phyloP scores from a whole-genome alignment of 768 basidiomycete genomes.

The Chalciporus pseudorubinellus region DNA sequence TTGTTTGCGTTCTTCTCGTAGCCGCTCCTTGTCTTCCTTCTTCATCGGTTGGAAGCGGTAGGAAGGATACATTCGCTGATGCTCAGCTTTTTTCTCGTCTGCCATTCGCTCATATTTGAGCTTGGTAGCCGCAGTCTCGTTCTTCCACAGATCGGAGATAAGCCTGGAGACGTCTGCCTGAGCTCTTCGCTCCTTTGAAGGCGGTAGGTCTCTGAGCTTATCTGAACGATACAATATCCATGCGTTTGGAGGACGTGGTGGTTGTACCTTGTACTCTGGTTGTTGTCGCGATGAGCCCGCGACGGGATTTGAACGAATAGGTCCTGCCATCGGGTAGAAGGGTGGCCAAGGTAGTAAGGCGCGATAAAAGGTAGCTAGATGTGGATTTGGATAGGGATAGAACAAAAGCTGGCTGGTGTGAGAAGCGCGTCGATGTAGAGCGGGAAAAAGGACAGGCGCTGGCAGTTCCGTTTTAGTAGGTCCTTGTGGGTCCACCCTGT shows the following conservation, averaged over 20 bases:
- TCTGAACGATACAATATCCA: slow-evolving; percentile 81
- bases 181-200: slow-evolving; percentile 34
- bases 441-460: slow-evolving; percentile 25
- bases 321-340: slow-evolving; percentile 22
- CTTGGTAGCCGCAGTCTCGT: slow-evolving; percentile 47
- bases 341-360: slow-evolving; percentile 4
- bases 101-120: slow-evolving; percentile 52
- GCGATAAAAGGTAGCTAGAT: slow-evolving; percentile 7
- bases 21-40: slow-evolving; percentile 47
- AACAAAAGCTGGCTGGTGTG: slow-evolving; percentile 16
- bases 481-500: slow-evolving; percentile 35
- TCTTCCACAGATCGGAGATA: slow-evolving; percentile 64
- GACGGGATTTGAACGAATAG: slow-evolving; percentile 7
- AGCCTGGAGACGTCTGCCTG: slow-evolving; percentile 66
- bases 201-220: slow-evolving; percentile 45
- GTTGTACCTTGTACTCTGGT: slow-evolving; percentile 28
- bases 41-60: slow-evolving; percentile 59
- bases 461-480: slow-evolving; percentile 31
- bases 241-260: slow-evolving; percentile 73
- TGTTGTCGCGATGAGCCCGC: slow-evolving; percentile 2
- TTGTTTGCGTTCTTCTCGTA: slow-evolving; percentile 40
- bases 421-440: slow-evolving; percentile 28
- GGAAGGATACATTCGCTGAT: slow-evolving; percentile 48
- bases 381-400: slow-evolving; percentile 11
- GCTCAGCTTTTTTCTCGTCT: slow-evolving; percentile 51